phyloP scores from a whole-genome alignment of 306 rosid species.

The Quercus suber region DNA sequence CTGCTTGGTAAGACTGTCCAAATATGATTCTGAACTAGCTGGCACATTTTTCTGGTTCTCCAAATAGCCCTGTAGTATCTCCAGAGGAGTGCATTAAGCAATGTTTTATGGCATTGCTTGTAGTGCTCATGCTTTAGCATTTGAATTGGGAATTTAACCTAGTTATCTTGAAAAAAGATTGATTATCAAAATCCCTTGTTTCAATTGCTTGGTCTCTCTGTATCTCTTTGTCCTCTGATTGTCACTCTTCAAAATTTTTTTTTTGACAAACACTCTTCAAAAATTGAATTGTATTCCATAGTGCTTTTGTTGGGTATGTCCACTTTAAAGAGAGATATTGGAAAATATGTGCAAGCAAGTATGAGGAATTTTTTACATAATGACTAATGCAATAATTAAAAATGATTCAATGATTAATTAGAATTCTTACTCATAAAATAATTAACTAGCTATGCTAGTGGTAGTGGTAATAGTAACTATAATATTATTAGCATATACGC shows the following conservation, averaged over 20 bases:
- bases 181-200: neutral
- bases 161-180: neutral
- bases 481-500: neutral
- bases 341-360: neutral
- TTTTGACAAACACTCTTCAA: neutral
- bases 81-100: neutral
- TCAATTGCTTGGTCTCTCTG: neutral
- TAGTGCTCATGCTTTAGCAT: conserved; percentile 7
- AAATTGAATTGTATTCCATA: neutral
- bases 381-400: neutral
- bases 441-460: neutral
- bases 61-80: neutral
- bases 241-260: neutral
- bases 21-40: neutral
- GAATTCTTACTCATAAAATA: neutral
- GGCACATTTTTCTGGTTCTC: neutral
- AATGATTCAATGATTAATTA: neutral
- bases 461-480: too few species aligned
- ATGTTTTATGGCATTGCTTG: neutral
- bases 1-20: neutral
- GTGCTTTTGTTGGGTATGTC: neutral
- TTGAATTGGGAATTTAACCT: conserved; percentile 1
- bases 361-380: neutral
- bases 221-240: neutral
- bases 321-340: neutral